phyloP scores from a whole-genome alignment of 768 basidiomycete genomes.

The Psilocybe subaeruginosa region DNA sequence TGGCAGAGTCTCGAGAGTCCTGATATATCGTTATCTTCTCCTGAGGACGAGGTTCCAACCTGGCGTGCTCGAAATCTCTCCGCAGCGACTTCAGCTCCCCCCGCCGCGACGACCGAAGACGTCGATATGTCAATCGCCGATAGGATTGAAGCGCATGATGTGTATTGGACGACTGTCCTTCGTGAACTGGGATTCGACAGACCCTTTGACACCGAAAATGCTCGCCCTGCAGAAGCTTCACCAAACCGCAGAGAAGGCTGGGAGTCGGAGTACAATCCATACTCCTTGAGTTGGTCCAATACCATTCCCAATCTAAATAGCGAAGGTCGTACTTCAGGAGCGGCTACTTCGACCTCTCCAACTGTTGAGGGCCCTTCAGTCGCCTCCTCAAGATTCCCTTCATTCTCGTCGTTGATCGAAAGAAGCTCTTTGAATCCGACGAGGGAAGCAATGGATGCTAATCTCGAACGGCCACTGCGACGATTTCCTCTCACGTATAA shows the following conservation, averaged over 20 bases:
- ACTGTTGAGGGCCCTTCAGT: not conserved
- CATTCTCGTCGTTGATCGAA: not conserved
- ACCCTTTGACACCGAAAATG: not conserved
- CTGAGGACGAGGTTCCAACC: not conserved
- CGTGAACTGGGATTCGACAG: not conserved
- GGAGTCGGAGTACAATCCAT: not conserved
- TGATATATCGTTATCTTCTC: not conserved
- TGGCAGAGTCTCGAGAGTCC: not conserved
- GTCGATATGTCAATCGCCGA: not conserved
- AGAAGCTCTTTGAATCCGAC: not conserved
- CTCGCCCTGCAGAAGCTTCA: no score
- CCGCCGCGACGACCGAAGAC: not conserved
- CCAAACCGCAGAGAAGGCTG: not conserved
- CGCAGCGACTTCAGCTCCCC: not conserved
- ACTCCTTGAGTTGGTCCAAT: not conserved
- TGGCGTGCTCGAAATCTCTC: not conserved
- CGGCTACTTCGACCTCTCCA: not conserved
- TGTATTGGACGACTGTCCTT: not conserved
- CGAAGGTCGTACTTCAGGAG: not conserved
- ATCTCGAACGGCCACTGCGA: not conserved
- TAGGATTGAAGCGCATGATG: not conserved
- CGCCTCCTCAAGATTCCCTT: not conserved
- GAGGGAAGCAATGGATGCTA: not conserved
- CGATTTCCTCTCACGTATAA: not conserved
- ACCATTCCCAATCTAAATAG: not conserved